Base-by-base conservation (phyloP, 441 rosid species). In the Breynia disticha region DNA sequence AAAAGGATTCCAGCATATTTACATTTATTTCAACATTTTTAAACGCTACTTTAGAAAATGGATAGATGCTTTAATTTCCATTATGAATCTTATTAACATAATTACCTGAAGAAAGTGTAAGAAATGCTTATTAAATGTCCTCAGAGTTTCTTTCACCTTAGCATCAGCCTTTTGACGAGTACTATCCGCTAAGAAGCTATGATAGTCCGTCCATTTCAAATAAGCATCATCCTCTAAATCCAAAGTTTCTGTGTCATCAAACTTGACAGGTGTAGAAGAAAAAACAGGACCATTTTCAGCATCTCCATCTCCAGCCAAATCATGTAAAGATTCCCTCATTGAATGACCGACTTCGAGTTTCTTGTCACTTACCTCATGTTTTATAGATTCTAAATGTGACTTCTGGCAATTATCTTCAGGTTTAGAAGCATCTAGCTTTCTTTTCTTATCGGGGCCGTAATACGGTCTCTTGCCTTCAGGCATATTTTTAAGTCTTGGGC, bases 101-200 rank as follows among this genome's bases (percentile, higher is more conserved):
- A 28, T 28, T 9, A 28, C 95, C 94, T 86, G 91, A n/a, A 87
- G 83, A 57, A 73, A 63, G 46, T 83, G 87, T 20, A 91, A 95
- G 74, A 83, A 88, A 5, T 82, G 78, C 59, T 77, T 83, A 79
- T 91, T 88, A 72, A 91, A 91, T 44, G 78, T 46, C 67, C 96
- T 76, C 28, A 86, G 19, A 19, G 87, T 82, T 55, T 76, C 84
- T 57, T 70, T 88, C 39, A 86, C 97, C 72, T 74, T 73, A 14
- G 68, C 74, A 60, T 72, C 64, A 32, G 67, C 83, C 46, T 84
- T 79, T 64, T 66, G 77, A 44, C 75, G 77, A 11, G 42, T 15
- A 11, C 13, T 15, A 7, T 41, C n/a, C 10, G 44, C 44, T 11
- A 41, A 3, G 45, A 49, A 46, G 45, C 55, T 38, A 28, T 44